Conservation (phyloP, 805 yeast species). For the Starmerella lactis-condensi region DNA sequence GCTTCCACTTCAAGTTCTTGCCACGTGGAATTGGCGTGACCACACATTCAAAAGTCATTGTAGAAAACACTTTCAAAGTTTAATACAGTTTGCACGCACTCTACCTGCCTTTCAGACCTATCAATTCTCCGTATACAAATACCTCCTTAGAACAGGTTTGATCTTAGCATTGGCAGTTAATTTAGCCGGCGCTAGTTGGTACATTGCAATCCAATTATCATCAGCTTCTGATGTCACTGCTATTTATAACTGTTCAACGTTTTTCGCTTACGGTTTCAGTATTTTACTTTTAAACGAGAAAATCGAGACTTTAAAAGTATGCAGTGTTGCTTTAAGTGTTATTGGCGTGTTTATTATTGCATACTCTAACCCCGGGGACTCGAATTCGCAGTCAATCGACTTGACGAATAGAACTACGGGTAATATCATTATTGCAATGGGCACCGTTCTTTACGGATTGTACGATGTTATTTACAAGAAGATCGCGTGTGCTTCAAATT, state of each 20-base stretch:
- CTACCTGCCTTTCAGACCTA: conserved; percentile 9
- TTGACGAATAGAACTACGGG: conserved; percentile 35
- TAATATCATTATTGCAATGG: conserved; percentile 47
- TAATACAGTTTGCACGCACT: conserved; percentile 10
- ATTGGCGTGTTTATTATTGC: conserved; percentile 65
- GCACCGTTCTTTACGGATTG: conserved; percentile 62
- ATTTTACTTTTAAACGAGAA: conserved; percentile 52
- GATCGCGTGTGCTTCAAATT: conserved; percentile 48
- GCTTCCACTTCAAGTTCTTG: conserved; percentile 50
- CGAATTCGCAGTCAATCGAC: conserved; percentile 11
- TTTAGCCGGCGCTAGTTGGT: conserved; percentile 71
- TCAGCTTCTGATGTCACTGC: conserved; percentile 80
- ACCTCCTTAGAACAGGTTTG: conserved; percentile 29
- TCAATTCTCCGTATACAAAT: conserved; percentile 14
- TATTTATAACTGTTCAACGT: conserved; percentile 76
- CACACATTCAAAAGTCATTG: conserved; percentile 8
- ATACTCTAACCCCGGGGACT: conserved; percentile 25
- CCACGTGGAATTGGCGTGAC: conserved; percentile 17
- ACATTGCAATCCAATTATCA: conserved; percentile 59
- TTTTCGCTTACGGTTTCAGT: conserved; percentile 71
- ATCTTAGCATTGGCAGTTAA: conserved; percentile 41
- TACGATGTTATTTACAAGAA: conserved; percentile 73
- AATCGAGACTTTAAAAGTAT: conserved; percentile 42
- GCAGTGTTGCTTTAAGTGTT: conserved; percentile 54
- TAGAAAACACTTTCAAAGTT: conserved; percentile 10